These are phyloP conservation scores for Cajanus cajan DNA, from an alignment of 306 rosid species.

Conservation along the genomic window DNA sequence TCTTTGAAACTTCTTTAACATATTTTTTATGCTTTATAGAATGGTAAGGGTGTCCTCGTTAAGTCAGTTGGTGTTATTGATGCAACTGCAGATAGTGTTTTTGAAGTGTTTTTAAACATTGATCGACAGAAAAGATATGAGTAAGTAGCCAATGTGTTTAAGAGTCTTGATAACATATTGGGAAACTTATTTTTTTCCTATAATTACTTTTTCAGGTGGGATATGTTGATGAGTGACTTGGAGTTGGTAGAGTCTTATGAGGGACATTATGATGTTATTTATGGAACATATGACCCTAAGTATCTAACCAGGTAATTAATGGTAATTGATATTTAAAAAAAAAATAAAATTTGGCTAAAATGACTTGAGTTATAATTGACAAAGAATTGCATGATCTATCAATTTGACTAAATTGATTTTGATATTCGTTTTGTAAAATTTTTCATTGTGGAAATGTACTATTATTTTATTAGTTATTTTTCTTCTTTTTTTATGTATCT, in stretches of 20 bases:
- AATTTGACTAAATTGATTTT: too few species aligned
- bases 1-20: constrained; percentile 23
- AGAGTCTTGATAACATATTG: background rate
- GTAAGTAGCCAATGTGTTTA: constrained; percentile 50
- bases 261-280: constrained; percentile 83
- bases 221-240: constrained; percentile 91
- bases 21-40: constrained; percentile 50
- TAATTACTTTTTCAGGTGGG: constrained; percentile 71
- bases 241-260: constrained; percentile 73
- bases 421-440: too few species aligned
- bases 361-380: too few species aligned
- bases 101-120: constrained; percentile 71
- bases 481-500: too few species aligned
- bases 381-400: too few species aligned
- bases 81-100: constrained; percentile 73
- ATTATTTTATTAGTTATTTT: too few species aligned
- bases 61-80: constrained; percentile 86
- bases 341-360: too few species aligned
- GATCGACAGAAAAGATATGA: constrained; percentile 81
- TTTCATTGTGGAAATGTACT: too few species aligned
- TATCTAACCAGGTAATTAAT: constrained; percentile 71
- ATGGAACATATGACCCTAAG: constrained; percentile 84
- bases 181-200: constrained; percentile 11
- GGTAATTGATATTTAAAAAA: background rate
- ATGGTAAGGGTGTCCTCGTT: constrained; percentile 74